A percentile compares a stretch with the other conserved stretches of the same genome.
phyloP scores from a whole-genome alignment of 1,139 yeast genomes.

The Suhomyces maxii region DNA sequence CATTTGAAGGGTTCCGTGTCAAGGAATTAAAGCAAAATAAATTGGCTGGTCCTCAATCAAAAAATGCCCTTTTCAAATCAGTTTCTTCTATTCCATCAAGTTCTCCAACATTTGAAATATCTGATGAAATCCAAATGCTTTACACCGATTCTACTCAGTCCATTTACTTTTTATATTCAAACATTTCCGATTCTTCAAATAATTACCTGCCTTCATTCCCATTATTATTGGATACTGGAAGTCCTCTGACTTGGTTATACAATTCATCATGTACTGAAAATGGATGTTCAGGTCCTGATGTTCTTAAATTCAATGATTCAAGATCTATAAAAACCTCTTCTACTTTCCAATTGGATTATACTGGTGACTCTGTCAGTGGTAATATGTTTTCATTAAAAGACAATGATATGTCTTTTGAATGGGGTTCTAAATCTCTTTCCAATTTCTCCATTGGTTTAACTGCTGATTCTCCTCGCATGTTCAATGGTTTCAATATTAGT shows the following conservation, averaged over 20 bases:
- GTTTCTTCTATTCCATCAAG: conserved; percentile 6
- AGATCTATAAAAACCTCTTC: conserved; percentile 13
- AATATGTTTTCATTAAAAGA: conserved; percentile 26
- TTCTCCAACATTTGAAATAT: conserved; percentile 22
- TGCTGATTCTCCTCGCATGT: conserved; percentile 51
- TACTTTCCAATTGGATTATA: conserved; percentile 50
- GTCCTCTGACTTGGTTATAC: conserved; percentile 65
- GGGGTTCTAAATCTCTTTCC: conserved; percentile 19
- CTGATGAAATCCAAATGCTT: conserved; percentile 24
- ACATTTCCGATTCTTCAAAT: conserved; percentile 15
- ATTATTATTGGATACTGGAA: conserved; percentile 64
- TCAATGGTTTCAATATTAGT: conserved; percentile 52
- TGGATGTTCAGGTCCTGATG: conserved; percentile 37
- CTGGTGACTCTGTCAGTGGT: conserved; percentile 59
- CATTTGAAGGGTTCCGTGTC: background rate
- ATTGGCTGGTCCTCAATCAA: background rate
- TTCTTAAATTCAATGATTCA: conserved; percentile 23
- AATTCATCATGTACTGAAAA: conserved; percentile 48
- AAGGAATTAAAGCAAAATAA: background rate
- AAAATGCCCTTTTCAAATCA: background rate
- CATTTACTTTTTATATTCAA: conserved; percentile 25
- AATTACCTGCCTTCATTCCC: conserved; percentile 37
- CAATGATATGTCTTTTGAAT: conserved; percentile 12
- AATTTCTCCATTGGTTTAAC: conserved; percentile 58
- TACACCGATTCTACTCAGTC: conserved; percentile 28